phyloP scores from a whole-genome alignment of 2,329 filamentous ascomycete species.

The Neonectria punicea region DNA sequence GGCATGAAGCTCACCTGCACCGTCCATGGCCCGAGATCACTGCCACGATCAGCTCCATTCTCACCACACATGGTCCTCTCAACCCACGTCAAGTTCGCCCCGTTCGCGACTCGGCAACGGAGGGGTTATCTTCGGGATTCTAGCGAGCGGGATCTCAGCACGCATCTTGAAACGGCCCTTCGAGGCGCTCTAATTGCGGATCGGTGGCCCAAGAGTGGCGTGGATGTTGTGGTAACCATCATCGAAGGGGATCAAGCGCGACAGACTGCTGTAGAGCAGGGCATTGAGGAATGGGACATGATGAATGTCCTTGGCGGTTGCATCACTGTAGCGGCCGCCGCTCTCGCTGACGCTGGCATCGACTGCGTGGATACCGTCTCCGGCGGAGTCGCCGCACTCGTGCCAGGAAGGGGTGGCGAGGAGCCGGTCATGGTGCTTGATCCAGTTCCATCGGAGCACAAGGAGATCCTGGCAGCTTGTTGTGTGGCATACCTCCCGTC shows the following conservation, averaged over 20 bases:
- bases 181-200: constrained; percentile 91
- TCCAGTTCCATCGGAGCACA: constrained; percentile 83
- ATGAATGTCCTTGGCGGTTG: constrained; percentile 94
- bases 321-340: constrained; percentile 92
- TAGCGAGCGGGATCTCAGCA: constrained; percentile 87
- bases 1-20: constrained; percentile 93
- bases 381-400: constrained; percentile 87
- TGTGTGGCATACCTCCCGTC: constrained; percentile 89
- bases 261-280: constrained; percentile 58
- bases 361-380: constrained; percentile 93
- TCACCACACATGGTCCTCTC: constrained; percentile 91
- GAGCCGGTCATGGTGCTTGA: constrained; percentile 74
- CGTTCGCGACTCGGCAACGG: constrained; percentile 86
- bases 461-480: constrained; percentile 81
- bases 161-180: constrained; percentile 90
- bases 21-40: constrained; percentile 90
- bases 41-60: constrained; percentile 90
- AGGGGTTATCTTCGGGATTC: constrained; percentile 88
- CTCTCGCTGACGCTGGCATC: constrained; percentile 92
- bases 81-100: constrained; percentile 95
- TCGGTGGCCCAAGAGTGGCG: constrained; percentile 96
- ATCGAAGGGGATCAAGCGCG: constrained; percentile 91
- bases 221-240: constrained; percentile 94
- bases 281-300: constrained; percentile 80
- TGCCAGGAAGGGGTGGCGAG: constrained; percentile 53